These are phyloP conservation scores for Cordyceps javanica DNA, from an alignment of 2,329 filamentous ascomycete genomes.

Conservation along the genomic window DNA sequence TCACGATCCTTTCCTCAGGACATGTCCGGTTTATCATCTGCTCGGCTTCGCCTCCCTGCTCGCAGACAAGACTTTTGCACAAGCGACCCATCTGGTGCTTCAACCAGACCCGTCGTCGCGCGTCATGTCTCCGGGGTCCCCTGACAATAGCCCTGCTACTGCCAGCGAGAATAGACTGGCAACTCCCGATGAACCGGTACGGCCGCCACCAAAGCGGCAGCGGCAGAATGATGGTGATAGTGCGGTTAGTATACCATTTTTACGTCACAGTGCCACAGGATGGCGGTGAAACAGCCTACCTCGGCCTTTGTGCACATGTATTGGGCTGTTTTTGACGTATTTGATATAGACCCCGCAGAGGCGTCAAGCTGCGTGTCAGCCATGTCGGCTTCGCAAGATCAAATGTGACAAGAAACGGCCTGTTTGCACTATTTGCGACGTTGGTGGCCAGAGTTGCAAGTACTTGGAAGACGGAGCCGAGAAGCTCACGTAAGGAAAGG, in stretches of 20 bases:
- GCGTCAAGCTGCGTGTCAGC: slow-evolving; percentile 17
- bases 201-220: slow-evolving; percentile 1
- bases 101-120: neutral
- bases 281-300: neutral
- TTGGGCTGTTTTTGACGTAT: neutral
- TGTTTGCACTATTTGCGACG: slow-evolving; percentile 14
- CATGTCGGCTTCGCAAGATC: slow-evolving; percentile 17
- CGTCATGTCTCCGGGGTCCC: slow-evolving; percentile 2
- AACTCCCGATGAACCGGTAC: neutral
- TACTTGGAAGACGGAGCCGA: slow-evolving; percentile 15
- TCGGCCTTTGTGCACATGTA: neutral
- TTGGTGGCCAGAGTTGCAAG: slow-evolving; percentile 16
- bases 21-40: neutral
- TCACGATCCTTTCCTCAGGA: neutral
- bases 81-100: neutral
- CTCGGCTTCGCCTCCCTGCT: neutral
- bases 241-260: neutral
- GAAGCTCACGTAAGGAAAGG: slow-evolving; percentile 15
- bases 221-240: neutral
- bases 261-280: neutral
- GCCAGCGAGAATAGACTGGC: neutral
- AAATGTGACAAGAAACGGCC: slow-evolving; percentile 19
- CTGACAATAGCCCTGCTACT: neutral
- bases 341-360: slow-evolving; percentile 9
- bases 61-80: neutral